Conservation (phyloP, 495 filamentous ascomycete genomes). For the Hamigera avellanea region DNA sequence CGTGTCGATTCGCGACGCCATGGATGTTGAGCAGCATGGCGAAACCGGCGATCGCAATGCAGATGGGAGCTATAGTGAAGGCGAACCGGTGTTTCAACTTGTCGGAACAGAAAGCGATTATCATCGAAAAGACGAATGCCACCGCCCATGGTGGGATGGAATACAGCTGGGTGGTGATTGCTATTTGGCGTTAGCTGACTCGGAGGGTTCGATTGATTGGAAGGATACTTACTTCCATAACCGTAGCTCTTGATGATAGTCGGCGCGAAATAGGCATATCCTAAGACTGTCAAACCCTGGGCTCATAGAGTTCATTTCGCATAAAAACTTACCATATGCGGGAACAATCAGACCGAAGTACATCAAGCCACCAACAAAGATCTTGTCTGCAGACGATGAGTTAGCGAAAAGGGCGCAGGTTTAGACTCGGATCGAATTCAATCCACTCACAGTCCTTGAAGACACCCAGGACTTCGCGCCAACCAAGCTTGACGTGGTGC, state of each 20-base stretch:
- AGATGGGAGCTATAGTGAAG: conserved; percentile 56
- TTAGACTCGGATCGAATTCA: conserved; percentile 6
- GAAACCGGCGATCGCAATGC: conserved; percentile 57
- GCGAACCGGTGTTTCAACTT: conserved; percentile 58
- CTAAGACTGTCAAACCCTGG: conserved; percentile 8
- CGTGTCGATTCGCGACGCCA: conserved; percentile 34
- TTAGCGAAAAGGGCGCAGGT: conserved; percentile 1
- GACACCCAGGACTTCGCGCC: conserved; percentile 52
- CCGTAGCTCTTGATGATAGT: conserved; percentile 60
- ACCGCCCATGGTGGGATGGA: conserved; percentile 82
- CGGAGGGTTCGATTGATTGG: not conserved
- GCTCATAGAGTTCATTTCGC: conserved; percentile 1
- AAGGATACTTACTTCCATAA: conserved; percentile 31
- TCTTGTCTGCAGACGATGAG: conserved; percentile 33
- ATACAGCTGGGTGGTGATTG: conserved; percentile 68
- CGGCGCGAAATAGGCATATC: conserved; percentile 67
- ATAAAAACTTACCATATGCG: conserved; percentile 54
- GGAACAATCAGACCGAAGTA: conserved; percentile 76
- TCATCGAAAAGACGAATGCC: conserved; percentile 63
- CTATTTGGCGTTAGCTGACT: conserved; percentile 1
- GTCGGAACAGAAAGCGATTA: conserved; percentile 61
- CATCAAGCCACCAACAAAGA: conserved; percentile 74
- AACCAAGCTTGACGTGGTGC: conserved; percentile 49
- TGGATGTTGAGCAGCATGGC: conserved; percentile 59
- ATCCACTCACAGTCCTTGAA: conserved; percentile 60